Percentiles rank a stretch among this genome's conserved stretches.
phyloP scores from a whole-genome alignment of 2,329 filamentous ascomycete genomes.

The Daldinia sp. region DNA sequence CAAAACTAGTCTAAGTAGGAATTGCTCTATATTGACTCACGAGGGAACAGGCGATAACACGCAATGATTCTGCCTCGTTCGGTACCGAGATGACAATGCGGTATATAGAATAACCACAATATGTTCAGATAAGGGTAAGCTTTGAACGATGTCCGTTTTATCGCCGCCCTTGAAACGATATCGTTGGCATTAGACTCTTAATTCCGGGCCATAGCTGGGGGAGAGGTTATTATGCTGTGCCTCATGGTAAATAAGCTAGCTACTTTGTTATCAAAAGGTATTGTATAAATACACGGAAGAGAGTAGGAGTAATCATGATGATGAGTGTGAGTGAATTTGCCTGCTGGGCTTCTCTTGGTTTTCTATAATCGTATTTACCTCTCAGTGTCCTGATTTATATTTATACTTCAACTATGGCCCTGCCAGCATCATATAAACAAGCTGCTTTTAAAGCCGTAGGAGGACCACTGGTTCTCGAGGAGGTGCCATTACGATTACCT shows the following conservation, averaged over 20 bases:
- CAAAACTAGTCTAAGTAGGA: not conserved
- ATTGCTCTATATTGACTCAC: not conserved
- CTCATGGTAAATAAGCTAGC: not conserved
- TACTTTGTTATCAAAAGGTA: not conserved
- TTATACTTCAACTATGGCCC: constrained; percentile 42
- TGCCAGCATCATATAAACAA: constrained; percentile 69
- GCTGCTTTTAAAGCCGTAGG: constrained; percentile 65
- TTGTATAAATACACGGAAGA: not conserved
- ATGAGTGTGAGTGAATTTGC: not conserved
- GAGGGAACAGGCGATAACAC: not conserved
- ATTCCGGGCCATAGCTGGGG: not conserved
- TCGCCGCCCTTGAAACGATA: not conserved
- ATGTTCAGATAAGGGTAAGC: not conserved
- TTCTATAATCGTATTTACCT: not conserved
- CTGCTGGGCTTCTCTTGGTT: not conserved
- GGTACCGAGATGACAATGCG: not conserved
- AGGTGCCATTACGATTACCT: constrained; percentile 63
- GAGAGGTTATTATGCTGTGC: not conserved
- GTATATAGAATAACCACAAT: not conserved
- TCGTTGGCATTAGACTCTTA: not conserved
- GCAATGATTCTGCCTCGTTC: not conserved
- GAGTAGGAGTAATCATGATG: not conserved
- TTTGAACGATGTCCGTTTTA: not conserved
- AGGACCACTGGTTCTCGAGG: constrained; percentile 63
- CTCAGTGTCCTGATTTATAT: not conserved